Evolutionary conservation across 495 filamentous ascomycete genomes (phyloP).

Genomic region (Neurospora intermedia): DNA sequence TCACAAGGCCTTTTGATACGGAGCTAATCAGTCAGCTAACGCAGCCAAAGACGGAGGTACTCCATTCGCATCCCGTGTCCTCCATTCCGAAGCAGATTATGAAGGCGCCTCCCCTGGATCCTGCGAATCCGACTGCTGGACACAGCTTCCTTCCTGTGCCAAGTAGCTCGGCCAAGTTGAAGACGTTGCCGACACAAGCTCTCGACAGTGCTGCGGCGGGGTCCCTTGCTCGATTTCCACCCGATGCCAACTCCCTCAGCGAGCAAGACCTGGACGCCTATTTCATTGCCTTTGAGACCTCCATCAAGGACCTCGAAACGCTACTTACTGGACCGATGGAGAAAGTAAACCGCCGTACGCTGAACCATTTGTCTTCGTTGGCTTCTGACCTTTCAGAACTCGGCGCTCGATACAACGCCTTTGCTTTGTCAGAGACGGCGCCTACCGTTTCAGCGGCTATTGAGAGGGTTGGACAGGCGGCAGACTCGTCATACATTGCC

Average conservation of each 20-base stretch:
- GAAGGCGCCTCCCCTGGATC: slow-evolving; percentile 85
- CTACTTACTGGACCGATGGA: slow-evolving; percentile 87
- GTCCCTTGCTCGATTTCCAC: slow-evolving; percentile 71
- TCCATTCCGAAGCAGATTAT: slow-evolving; percentile 89
- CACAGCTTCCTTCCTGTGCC: slow-evolving; percentile 85
- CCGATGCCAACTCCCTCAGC: slow-evolving; percentile 58
- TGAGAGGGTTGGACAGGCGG: slow-evolving; percentile 87
- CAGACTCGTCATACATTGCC: slow-evolving; percentile 90
- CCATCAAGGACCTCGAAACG: slow-evolving; percentile 76
- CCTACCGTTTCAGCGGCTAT: slow-evolving; percentile 84
- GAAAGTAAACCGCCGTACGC: slow-evolving; percentile 82
- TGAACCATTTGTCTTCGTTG: slow-evolving; percentile 70
- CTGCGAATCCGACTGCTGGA: slow-evolving; percentile 80
- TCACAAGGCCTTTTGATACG: background rate
- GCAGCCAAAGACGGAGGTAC: slow-evolving; percentile 66
- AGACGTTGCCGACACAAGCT: slow-evolving; percentile 36
- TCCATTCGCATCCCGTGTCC: slow-evolving; percentile 78
- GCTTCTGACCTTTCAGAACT: slow-evolving; percentile 87
- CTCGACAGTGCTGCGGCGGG: slow-evolving; percentile 44
- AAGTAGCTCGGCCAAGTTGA: slow-evolving; percentile 74
- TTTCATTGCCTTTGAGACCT: slow-evolving; percentile 81
- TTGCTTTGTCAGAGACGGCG: slow-evolving; percentile 84
- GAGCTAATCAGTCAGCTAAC: slow-evolving; percentile 19
- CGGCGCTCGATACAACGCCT: slow-evolving; percentile 91
- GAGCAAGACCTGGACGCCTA: slow-evolving; percentile 93